A percentile compares a stretch with the other conserved stretches of the same genome.
phyloP scores from a whole-genome alignment of 78 protist genomes.

The Emiliania huxleyi region DNA sequence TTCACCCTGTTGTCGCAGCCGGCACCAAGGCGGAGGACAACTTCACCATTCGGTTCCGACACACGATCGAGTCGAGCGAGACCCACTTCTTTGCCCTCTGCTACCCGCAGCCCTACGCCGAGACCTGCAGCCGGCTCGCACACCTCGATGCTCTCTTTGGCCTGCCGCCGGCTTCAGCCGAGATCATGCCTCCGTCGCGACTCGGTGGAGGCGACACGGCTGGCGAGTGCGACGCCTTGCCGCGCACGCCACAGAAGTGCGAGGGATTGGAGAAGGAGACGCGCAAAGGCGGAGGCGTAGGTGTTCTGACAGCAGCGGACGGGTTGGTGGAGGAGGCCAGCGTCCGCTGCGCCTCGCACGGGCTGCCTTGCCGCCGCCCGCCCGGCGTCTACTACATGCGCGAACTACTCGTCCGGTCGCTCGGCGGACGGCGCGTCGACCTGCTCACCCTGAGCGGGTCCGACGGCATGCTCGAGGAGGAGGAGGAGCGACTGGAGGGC shows the following conservation, averaged over 20 bases:
- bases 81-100: conserved; percentile 41
- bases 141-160: not conserved
- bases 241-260: too few species aligned
- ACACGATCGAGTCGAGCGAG: not conserved
- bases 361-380: not conserved
- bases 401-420: conserved; percentile 25
- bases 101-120: conserved; percentile 36
- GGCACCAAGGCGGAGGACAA: not conserved
- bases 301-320: not conserved
- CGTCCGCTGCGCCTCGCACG: not conserved
- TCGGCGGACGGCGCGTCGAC: conserved; percentile 40
- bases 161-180: not conserved
- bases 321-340: not conserved
- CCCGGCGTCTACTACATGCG: not conserved
- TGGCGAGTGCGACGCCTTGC: not conserved
- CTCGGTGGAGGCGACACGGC: too few species aligned
- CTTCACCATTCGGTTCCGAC: conserved; percentile 15
- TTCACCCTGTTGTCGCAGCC: not conserved
- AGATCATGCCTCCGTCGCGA: not conserved
- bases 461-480: not conserved
- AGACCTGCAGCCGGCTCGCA: not conserved
- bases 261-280: not conserved
- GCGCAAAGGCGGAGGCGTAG: too few species aligned
- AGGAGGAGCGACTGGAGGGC: not conserved
- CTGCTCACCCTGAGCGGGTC: conserved; percentile 14